Base-by-base conservation (phyloP, 768 basidiomycete genomes). In the Pleurotus platypus region DNA sequence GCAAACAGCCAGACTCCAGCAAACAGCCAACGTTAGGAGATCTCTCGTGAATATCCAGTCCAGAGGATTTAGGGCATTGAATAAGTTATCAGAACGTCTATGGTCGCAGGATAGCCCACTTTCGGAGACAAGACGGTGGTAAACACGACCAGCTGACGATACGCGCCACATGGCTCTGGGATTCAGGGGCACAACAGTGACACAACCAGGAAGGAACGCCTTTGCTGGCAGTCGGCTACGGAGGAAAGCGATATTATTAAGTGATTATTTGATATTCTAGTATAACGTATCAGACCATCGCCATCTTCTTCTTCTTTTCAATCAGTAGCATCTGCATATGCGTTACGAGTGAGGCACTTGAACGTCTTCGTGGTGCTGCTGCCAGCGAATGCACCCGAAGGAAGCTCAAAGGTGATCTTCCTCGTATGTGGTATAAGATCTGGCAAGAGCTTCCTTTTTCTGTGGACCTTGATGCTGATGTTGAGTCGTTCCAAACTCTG, bases 401-500 rank as follows among this genome's bases (percentile, higher is more conserved):
- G 47, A 8, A 49, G 30, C 16, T 18, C 4, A 27, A 49, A 49
- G 8, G 30, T 15, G 24, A 49, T 12, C 47, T 20, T 49, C 47
- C 30, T 49, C 8, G 16, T 49, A 24, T 49, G 47, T 26, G 47
- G 22, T 27, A n/a, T 49, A 26, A 15, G 16, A 20, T 24, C 22
- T n/a, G 20, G 16, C 47, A 27, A 49, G 47, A 24, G 47, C 47
- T 49, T 49, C 47, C 22, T n/a, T 11, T 45, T 63, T 15, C 59
- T 43, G 7, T 66, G 65, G 11, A 75, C 56, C 9, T 54, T 62
- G 55, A 84, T 60, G 1, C 67, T 72, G 46, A 85, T 60, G 26
- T 70, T 63, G 1, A 80, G 65, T 1, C 64, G 60, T 5, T 61
- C 51, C 27, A 82, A 61, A 0, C 73, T 73, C 64, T 90, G 87